A percentile compares a stretch with the other conserved stretches of the same genome.
These are phyloP conservation scores for Populus nigra DNA, from an alignment of 345 rosid species.

Conservation along the genomic window DNA sequence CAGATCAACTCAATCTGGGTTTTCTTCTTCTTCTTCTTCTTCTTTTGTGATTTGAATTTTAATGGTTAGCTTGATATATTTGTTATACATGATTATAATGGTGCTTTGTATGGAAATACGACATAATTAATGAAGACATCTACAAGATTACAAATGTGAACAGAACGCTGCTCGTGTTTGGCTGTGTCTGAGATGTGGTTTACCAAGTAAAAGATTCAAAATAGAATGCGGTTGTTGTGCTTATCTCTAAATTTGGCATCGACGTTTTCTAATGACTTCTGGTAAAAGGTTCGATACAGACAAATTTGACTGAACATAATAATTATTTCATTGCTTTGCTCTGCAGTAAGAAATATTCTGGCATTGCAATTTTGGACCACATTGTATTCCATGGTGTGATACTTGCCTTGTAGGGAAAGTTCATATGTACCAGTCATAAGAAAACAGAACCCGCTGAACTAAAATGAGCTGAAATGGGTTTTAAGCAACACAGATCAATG, in stretches of 20 bases:
- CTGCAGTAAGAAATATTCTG: not conserved
- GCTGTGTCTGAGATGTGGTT: slow-evolving; percentile 7
- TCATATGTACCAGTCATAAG: not conserved
- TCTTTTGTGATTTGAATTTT: not conserved
- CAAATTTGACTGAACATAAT: not conserved
- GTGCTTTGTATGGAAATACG: not conserved
- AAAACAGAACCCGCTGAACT: not conserved
- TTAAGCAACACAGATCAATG: not conserved
- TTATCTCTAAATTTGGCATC: not conserved
- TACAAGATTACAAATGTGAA: not conserved
- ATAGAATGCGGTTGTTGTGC: not conserved
- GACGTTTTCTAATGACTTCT: not conserved
- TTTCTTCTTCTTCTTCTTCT: not conserved
- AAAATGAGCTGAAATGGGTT: not conserved
- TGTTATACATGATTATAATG: slow-evolving; percentile 4
- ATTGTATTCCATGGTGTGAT: too few relatives aligned
- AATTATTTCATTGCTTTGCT: not conserved
- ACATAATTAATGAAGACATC: not conserved
- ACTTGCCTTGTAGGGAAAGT: not conserved
- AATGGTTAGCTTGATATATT: not conserved
- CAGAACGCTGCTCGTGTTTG: not conserved
- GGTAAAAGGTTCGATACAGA: not conserved
- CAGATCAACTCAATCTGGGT: slow-evolving; percentile 14
- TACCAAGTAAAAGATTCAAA: slow-evolving; percentile 5
- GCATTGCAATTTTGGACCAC: too few relatives aligned